Conservation (phyloP, 768 basidiomycete species). For the Solioccasus polychromus region DNA sequence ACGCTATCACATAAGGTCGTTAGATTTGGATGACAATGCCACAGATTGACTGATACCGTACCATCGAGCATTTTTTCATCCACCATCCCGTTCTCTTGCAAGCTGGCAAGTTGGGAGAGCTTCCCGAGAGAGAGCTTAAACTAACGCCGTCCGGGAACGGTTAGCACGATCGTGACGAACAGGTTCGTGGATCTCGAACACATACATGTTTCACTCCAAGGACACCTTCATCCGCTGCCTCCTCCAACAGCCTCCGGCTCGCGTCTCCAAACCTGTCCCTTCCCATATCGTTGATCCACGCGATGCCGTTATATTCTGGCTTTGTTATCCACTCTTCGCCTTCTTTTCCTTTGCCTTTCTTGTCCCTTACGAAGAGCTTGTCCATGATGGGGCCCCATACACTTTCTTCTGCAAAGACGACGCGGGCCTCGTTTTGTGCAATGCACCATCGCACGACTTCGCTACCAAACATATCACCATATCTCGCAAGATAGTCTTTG, state of each 20-base stretch:
- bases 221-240: conserved; percentile 52
- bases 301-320: conserved; percentile 51
- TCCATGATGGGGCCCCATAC: conserved; percentile 63
- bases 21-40: neutral
- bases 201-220: conserved; percentile 78
- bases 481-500: conserved; percentile 70
- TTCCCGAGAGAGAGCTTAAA: conserved; percentile 91
- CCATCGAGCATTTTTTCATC: conserved; percentile 60
- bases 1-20: conserved; percentile 44
- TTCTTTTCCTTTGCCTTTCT: conserved; percentile 25
- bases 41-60: conserved; percentile 25
- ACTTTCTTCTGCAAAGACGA: conserved; percentile 76
- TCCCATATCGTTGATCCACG: conserved; percentile 88
- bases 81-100: conserved; percentile 41
- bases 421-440: conserved; percentile 80
- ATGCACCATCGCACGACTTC: conserved; percentile 94
- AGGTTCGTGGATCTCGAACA: neutral
- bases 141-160: conserved; percentile 38
- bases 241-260: conserved; percentile 58
- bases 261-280: conserved; percentile 65
- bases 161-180: conserved; percentile 3
- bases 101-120: conserved; percentile 68
- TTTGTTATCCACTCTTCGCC: conserved; percentile 38
- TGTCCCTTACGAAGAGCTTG: conserved; percentile 51
- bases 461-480: conserved; percentile 80